These are phyloP conservation scores for Nyctanthes arbortristis DNA, from an alignment of 257 asterid genomes.

Conservation along the genomic window DNA sequence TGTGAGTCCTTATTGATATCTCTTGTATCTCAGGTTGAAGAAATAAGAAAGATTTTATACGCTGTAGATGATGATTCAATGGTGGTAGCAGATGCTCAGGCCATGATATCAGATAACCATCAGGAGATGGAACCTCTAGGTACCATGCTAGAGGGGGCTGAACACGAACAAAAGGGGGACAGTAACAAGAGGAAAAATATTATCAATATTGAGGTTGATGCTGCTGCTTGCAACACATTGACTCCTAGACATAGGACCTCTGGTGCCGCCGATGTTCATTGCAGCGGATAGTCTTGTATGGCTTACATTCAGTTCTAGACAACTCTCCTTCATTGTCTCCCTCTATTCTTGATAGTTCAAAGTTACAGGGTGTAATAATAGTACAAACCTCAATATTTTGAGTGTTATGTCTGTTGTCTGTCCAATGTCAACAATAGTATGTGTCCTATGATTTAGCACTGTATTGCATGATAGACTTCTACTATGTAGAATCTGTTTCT, in stretches of 20 bases:
- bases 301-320: constrained; percentile 26
- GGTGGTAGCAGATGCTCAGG: constrained; percentile 73
- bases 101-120: constrained; percentile 52
- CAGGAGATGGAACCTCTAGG: constrained; percentile 39
- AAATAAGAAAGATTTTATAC: constrained; percentile 63
- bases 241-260: constrained; percentile 80
- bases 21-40: constrained; percentile 55
- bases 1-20: neutral
- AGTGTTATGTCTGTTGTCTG: neutral
- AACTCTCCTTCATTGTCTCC: neutral
- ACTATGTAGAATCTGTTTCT: neutral
- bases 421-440: neutral
- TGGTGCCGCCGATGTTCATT: constrained; percentile 80
- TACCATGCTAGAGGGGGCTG: constrained; percentile 46
- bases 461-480: neutral
- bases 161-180: constrained; percentile 49
- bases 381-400: neutral
- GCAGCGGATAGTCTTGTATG: constrained; percentile 78
- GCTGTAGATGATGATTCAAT: constrained; percentile 73
- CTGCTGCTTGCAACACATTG: constrained; percentile 65
- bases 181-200: constrained; percentile 82
- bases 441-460: neutral
- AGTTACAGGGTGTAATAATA: neutral
- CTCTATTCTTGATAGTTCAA: neutral
- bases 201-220: constrained; percentile 72